These are phyloP conservation scores for Stagonosporopsis tanaceti DNA, from an alignment of 2,329 filamentous ascomycete species.

Conservation along the genomic window DNA sequence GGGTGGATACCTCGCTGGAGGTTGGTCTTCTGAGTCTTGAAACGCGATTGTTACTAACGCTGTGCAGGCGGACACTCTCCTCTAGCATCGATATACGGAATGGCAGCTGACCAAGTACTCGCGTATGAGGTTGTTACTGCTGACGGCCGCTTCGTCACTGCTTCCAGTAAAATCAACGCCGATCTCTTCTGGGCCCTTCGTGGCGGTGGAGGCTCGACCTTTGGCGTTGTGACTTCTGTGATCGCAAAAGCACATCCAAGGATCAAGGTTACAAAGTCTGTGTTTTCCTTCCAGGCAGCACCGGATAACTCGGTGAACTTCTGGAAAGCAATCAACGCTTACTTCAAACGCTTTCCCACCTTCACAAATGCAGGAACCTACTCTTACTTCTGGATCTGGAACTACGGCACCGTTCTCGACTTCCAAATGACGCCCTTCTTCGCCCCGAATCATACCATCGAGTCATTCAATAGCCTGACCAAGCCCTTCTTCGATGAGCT, in stretches of 20 bases:
- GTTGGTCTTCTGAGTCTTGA: not conserved
- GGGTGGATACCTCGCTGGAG: constrained; percentile 1
- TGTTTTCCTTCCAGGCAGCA: constrained; percentile 35
- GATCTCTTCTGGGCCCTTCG: constrained; percentile 31
- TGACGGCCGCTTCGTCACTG: constrained; percentile 33
- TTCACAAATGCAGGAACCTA: constrained; percentile 28
- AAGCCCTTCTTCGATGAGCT: constrained; percentile 24
- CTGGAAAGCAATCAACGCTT: constrained; percentile 26
- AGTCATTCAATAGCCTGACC: constrained; percentile 11
- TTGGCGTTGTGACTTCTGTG: constrained; percentile 29
- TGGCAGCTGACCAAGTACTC: constrained; percentile 37
- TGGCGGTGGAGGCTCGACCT: constrained; percentile 32
- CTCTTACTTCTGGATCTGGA: constrained; percentile 30
- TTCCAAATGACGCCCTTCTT: constrained; percentile 30
- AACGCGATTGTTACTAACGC: not conserved
- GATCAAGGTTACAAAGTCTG: constrained; percentile 31
- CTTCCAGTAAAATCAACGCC: constrained; percentile 22
- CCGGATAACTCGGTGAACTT: constrained; percentile 26
- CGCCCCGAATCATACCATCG: constrained; percentile 21
- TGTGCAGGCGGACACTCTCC: constrained; percentile 34
- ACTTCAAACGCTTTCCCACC: constrained; percentile 24
- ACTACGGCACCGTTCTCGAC: constrained; percentile 14
- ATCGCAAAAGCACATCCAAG: constrained; percentile 30
- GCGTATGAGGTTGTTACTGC: constrained; percentile 36
- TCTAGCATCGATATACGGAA: constrained; percentile 26